Base-by-base conservation (phyloP, 2,329 filamentous ascomycete genomes). In the Xylaria sp. region DNA sequence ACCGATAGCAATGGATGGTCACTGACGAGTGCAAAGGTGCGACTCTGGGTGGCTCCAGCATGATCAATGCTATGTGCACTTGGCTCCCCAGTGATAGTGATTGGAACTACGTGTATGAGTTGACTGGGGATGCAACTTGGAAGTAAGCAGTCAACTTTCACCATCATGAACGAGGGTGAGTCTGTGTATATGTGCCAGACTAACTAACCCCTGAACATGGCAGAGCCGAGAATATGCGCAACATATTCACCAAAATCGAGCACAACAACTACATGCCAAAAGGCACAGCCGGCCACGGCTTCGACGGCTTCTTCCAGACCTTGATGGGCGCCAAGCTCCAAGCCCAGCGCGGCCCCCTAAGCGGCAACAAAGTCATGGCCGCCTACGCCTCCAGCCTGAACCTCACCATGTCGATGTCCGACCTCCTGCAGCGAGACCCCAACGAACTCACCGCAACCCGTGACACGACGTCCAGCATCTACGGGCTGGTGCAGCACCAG, bases 21-120 rank as follows among this genome's bases (percentile, higher is more conserved):
- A 17, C 56, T 67, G 29, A 67, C 45, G 15, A 51, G 17, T 27
- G 5, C 11, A 49, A 64, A 64, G 65, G 65, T 20, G 75, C 64
- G 20, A 71, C 71, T 1, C 61, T 77, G 27, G 74, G 75, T 5
- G 75, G 74, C 2, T 75, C 73, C n/a, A 72, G 73, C 20, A 70
- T 72, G 54, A 70, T 73, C 17, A 73, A 72, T 53, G 65, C 65
- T 10, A 67, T 67, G 65, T 65, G 61, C 47, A 58, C 51, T 38
- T 67, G 65, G 65, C 61, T 73, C 2, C 69, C 72, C 1, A 70
- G 67, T 25, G 69, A 73, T 31, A 70, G 67, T 7, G 72, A 73
- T 50, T 73, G 72, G 72, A 68, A 70, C n/a, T 67, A 72, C 38
- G 67, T 73, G n/a, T 68, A 67, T 17, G 59, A 69, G 47, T 29